A percentile compares a stretch with the other conserved stretches of the same genome.
phyloP scores from a whole-genome alignment of 176 grass and related monocot genomes.

The Cenchrus americanus region DNA sequence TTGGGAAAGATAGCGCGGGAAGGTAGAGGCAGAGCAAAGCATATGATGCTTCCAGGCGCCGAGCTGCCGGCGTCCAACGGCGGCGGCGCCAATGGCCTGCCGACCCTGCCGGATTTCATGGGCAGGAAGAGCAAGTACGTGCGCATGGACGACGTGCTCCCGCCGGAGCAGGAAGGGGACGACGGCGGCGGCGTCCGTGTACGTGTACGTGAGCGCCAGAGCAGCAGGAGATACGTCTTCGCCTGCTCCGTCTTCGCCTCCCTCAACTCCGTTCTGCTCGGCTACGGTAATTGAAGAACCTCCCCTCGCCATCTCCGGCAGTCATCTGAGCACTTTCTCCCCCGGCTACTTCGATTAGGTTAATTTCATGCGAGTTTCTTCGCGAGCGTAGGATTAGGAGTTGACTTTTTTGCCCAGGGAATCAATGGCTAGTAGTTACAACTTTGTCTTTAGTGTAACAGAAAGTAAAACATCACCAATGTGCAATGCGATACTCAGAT shows the following conservation, averaged over 20 bases:
- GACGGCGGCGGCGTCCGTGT: neutral
- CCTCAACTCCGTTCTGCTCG: constrained; percentile 86
- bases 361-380: neutral
- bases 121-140: constrained; percentile 50
- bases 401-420: constrained; percentile 31
- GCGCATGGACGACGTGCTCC: constrained; percentile 58
- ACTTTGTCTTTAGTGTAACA: neutral
- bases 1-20: neutral
- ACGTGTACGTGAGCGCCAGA: constrained; percentile 20
- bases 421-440: neutral
- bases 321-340: neutral
- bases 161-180: constrained; percentile 26
- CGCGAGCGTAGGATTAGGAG: constrained; percentile 13
- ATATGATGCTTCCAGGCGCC: constrained; percentile 39
- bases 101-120: constrained; percentile 11
- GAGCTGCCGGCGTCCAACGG: neutral
- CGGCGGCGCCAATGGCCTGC: neutral
- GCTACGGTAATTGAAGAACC: constrained; percentile 60
- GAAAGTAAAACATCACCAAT: neutral
- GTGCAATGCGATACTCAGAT: neutral
- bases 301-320: neutral
- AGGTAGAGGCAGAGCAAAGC: neutral
- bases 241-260: constrained; percentile 83
- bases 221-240: constrained; percentile 65
- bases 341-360: neutral